A percentile compares a stretch with the other conserved stretches of the same genome.
Evolutionary conservation across 2,329 filamentous ascomycete genomes (phyloP).

Genomic region (Arthroderma sp.): DNA sequence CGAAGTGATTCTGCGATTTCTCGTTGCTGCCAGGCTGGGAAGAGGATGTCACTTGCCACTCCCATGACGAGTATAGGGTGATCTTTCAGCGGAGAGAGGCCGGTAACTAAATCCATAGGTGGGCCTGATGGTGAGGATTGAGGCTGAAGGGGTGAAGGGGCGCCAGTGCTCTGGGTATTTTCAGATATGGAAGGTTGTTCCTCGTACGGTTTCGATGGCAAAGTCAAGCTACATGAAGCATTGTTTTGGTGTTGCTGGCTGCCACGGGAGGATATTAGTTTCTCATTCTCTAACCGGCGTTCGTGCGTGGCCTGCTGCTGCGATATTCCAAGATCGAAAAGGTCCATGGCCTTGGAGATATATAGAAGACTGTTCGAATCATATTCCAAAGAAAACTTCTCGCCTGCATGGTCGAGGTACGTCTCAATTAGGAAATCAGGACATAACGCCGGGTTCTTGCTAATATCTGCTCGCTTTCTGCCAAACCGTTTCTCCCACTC

Average conservation of each 20-base stretch:
- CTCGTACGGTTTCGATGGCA: slow-evolving; percentile 74
- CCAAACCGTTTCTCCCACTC: slow-evolving; percentile 97
- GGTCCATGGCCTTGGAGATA: slow-evolving; percentile 96
- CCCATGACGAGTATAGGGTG: slow-evolving; percentile 82
- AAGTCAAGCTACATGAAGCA: slow-evolving; percentile 60
- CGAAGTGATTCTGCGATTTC: slow-evolving; percentile 80
- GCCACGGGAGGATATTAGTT: slow-evolving; percentile 43
- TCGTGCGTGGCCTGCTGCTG: slow-evolving; percentile 53
- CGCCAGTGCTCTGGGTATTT: background rate
- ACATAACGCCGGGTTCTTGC: slow-evolving; percentile 81
- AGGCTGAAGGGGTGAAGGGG: slow-evolving; percentile 3
- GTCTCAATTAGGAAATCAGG: slow-evolving; percentile 97
- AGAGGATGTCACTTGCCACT: slow-evolving; percentile 89
- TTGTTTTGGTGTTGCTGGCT: slow-evolving; percentile 25
- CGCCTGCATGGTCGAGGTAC: slow-evolving; percentile 92
- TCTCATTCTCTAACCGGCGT: slow-evolving; percentile 50
- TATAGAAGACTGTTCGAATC: slow-evolving; percentile 93
- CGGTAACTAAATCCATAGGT: slow-evolving; percentile 66
- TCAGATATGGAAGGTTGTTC: slow-evolving; percentile 49
- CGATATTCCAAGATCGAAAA: slow-evolving; percentile 75
- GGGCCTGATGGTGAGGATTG: slow-evolving; percentile 36
- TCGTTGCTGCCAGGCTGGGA: slow-evolving; percentile 94
- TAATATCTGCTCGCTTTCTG: slow-evolving; percentile 69
- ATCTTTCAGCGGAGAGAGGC: slow-evolving; percentile 58
- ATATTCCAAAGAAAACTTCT: slow-evolving; percentile 96